Evolutionary conservation across 164 flowering plant genomes (phyloP).

Genomic region (Chimonanthus salicifolius): DNA sequence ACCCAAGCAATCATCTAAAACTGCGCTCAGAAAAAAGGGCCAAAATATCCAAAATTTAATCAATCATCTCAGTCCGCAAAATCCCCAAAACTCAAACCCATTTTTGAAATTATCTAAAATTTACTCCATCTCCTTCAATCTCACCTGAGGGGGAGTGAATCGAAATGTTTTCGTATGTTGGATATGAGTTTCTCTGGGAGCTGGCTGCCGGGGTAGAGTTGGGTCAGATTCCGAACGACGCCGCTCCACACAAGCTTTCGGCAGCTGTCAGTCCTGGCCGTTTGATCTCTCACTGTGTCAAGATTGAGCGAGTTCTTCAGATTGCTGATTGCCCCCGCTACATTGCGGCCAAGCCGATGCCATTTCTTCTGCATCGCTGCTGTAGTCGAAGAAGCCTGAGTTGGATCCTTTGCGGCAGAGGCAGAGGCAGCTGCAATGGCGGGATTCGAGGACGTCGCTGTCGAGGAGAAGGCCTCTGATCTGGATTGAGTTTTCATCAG

Average conservation of each 20-base stretch:
- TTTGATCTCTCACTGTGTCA: constrained; percentile 46
- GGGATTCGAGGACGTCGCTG: background rate
- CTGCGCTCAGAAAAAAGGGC: no score
- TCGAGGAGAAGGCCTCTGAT: constrained; percentile 45
- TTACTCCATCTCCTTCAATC: background rate
- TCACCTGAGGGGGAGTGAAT: constrained; percentile 84
- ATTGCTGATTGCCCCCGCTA: constrained; percentile 69
- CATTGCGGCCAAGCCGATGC: constrained; percentile 69
- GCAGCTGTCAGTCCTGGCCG: constrained; percentile 35
- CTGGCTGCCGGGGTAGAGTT: constrained; percentile 93
- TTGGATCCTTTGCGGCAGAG: constrained; percentile 17
- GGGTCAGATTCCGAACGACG: constrained; percentile 73
- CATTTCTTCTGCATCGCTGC: constrained; percentile 53
- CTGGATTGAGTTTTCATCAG: constrained; percentile 68
- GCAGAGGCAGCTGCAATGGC: background rate
- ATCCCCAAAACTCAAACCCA: background rate
- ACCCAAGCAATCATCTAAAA: no score
- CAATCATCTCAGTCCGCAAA: no score
- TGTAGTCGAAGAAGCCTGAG: constrained; percentile 20
- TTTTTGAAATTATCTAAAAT: background rate
- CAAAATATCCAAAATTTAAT: no score
- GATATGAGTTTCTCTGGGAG: constrained; percentile 88
- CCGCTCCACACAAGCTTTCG: constrained; percentile 68
- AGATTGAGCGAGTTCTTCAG: constrained; percentile 71
- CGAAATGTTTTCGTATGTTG: constrained; percentile 83